Evolutionary conservation across 495 filamentous ascomycete genomes (phyloP), one percentile per base, ranked within the genome.

Genomic region (Neurospora discreta): DNA sequence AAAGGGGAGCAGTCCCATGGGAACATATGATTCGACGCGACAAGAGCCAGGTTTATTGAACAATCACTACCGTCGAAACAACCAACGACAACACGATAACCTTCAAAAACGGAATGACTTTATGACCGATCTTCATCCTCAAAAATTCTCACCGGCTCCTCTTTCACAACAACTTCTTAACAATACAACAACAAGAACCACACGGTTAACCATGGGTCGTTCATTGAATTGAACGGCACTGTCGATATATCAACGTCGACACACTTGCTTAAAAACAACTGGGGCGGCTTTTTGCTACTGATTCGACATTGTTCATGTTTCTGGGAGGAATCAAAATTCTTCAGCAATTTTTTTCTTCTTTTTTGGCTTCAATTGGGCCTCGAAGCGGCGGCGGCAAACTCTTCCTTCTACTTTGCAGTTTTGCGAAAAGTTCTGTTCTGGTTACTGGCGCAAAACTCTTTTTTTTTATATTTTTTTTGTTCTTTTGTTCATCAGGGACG

Each of bases 21-120:
- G 76, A 77, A 42, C 18, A 39, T 52, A 68, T 78, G 73, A 77
- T 79, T 65, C 23, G 52, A 65, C 52, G 52, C 52, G 52, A 33
- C 26, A 65, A 65, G 26, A 65, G 52, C 52, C 52, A 65, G 52
- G 52, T 65, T 0, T 65, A 65, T 65, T 65, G 0, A 65, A 33
- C 15, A 65, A 58, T 2, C 3, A 60, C 26, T 33, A 65, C 52
- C 16, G 26, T 15, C 15, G 7, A 33, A 65, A 65, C 15, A 65
- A 65, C 52, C 52, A 26, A 65, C 52, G 33, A 26, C 52, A 65
- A 6, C 26, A 65, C 52, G 52, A 65, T 15, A 33, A 65, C 15
- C 26, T 65, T 36, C 23, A 65, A 33, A 33, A 60, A 15, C 13
- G 52, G 52, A 65, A 65, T 26, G 52, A 65, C 15, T 65, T 65